Evolutionary conservation across 192 early-diverging fungal species (phyloP), one percentile per base, ranked within the genome.

Genomic region (Dispira simplex): DNA sequence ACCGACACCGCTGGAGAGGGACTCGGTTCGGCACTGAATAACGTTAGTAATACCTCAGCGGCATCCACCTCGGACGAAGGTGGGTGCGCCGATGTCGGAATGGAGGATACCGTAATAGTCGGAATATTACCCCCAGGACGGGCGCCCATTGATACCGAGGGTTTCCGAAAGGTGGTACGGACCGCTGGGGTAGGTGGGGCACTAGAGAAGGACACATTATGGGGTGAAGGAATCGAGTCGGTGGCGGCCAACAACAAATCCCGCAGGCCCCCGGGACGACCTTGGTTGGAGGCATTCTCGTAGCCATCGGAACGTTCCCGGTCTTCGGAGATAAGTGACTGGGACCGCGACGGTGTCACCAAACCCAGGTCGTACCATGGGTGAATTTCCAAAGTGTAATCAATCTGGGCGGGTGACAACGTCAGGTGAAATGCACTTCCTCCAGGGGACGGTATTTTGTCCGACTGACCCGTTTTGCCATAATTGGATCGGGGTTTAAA

Each of bases 171-270:
- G 32, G 32, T 39, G 32, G 3, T 39, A 39, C 32, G 32, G 32
- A 6, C 32, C 1, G 6, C 32, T 39, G 32, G 32, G 32, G 32
- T 39, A 39, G 32, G 32, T 6, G 32, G 32, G 32, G 32, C 32
- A 39, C 32, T 39, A 6, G 32, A 1, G 6, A 39, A 39, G 32
- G 6, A 6, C 32, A 39, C 32, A 6, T 23, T 23, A 51, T 23
- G 49, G 1, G 49, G 4, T 20, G 49, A 23, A 23, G 16, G 49
- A 28, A 13, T 26, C 18, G 54, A 13, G 9, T 56, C 20, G 54
- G 54, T 28, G 54, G 54, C 54, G 3, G 54, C 54, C 54, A 56
- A 26, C 54, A 56, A 26, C 23, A 56, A 56, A 56, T 56, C 54
- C 21, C 54, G 11, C 3, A 56, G 54, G 4, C 54, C 54, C 3